phyloP scores from a whole-genome alignment of 169 alveolate species.

The Cryptosporidium xiaoi region DNA sequence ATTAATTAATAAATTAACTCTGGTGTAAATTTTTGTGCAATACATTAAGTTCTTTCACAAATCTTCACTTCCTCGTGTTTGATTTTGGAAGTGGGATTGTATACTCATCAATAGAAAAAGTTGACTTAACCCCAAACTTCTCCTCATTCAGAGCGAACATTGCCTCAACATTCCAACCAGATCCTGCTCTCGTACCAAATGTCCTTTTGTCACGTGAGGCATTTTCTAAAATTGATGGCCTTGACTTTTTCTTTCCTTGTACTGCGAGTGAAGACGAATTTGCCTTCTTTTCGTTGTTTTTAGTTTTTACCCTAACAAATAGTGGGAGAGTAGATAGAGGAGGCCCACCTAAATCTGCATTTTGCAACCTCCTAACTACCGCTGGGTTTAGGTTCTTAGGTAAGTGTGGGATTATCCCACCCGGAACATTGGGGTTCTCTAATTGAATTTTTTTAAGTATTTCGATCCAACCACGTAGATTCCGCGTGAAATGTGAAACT shows the following conservation, averaged over 20 bases:
- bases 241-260: slow-evolving; percentile 41
- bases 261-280: slow-evolving; percentile 27
- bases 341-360: slow-evolving; percentile 75
- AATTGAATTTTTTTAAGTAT: slow-evolving; percentile 58
- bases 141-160: slow-evolving; percentile 88
- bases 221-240: slow-evolving; percentile 51
- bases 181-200: slow-evolving; percentile 80
- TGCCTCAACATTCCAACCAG: slow-evolving; percentile 89
- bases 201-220: slow-evolving; percentile 77
- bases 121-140: slow-evolving; percentile 88
- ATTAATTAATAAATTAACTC: too few species aligned
- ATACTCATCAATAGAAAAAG: slow-evolving; percentile 81
- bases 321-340: slow-evolving; percentile 74
- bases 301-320: slow-evolving; percentile 63
- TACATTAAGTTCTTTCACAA: too few species aligned
- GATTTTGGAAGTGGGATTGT: slow-evolving; percentile 79
- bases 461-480: slow-evolving; percentile 79
- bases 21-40: too few species aligned
- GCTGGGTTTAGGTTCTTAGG: slow-evolving; percentile 71
- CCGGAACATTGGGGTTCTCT: slow-evolving; percentile 32
- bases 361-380: slow-evolving; percentile 77
- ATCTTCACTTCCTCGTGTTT: slow-evolving; percentile 3
- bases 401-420: slow-evolving; percentile 24
- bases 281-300: slow-evolving; percentile 22
- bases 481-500: slow-evolving; percentile 78